A percentile compares a stretch with the other conserved stretches of the same genome.
phyloP scores from a whole-genome alignment of 1,284 basidiomycete species.

The Leccinum ponderosum region DNA sequence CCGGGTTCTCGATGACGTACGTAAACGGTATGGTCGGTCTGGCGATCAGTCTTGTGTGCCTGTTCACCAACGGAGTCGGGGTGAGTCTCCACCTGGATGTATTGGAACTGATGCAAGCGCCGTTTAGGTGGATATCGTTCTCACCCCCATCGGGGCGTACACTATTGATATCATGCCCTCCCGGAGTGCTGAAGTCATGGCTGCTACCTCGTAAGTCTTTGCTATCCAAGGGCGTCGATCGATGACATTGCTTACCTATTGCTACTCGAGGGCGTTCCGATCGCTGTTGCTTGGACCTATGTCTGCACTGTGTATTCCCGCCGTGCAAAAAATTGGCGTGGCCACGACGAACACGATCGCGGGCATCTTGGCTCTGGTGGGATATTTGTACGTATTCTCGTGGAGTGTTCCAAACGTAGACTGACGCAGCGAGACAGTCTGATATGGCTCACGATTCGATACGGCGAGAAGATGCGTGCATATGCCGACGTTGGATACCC shows the following conservation, averaged over 20 bases:
- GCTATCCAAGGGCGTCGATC: not conserved
- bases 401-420: not conserved
- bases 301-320: slow-evolving; percentile 33
- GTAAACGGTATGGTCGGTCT: slow-evolving; percentile 43
- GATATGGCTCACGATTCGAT: slow-evolving; percentile 39
- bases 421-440: slow-evolving; percentile 1
- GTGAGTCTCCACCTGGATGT: slow-evolving; percentile 30
- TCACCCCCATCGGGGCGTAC: slow-evolving; percentile 57
- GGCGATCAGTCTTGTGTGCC: slow-evolving; percentile 39
- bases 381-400: slow-evolving; percentile 41
- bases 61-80: slow-evolving; percentile 52
- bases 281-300: slow-evolving; percentile 35
- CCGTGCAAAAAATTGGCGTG: slow-evolving; percentile 38
- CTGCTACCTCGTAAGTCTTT: slow-evolving; percentile 39
- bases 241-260: not conserved
- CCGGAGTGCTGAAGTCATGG: slow-evolving; percentile 54
- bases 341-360: slow-evolving; percentile 48
- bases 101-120: not conserved
- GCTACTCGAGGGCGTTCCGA: slow-evolving; percentile 42
- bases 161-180: slow-evolving; percentile 56
- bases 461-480: slow-evolving; percentile 47
- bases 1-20: slow-evolving; percentile 32
- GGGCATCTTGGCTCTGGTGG: slow-evolving; percentile 42
- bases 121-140: slow-evolving; percentile 43
- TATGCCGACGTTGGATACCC: slow-evolving; percentile 47